Base-by-base conservation (phyloP, 208 protist species). In the Sergeia podlipaevii region DNA sequence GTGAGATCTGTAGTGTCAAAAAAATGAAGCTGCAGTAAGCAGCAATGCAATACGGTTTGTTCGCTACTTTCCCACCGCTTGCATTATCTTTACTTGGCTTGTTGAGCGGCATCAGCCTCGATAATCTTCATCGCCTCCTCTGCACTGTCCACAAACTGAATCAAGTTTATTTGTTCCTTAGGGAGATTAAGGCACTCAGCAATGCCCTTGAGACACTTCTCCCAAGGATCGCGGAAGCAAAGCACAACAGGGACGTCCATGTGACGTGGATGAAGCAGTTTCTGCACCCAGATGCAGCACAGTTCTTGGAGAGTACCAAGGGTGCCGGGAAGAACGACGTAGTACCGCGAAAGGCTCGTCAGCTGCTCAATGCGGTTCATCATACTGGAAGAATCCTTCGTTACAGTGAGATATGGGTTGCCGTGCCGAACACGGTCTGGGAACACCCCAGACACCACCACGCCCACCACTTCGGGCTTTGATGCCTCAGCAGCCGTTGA, bases 301-400 rank as follows among this genome's bases (percentile, higher is more conserved):
- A 91, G 30, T 68, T 91, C 79, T 60, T 87, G 74, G 55, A 88
- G 57, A 15, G 83, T 80, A 28, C 77, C 83, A 21, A 79, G 26
- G 34, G 73, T 84, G n/a, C 79, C 77, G 2, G 83, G 79, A 13
- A 91, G 52, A 30, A 74, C 55, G 29, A 91, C 62, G 52, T 70
- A 85, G 65, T 85, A 83, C 21, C 77, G 72, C 23, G 77, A 75
- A 28, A 66, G 49, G 8, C 58, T 75, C n/a, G 65, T 80, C 6
- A 91, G 69, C 51, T 81, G 56, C 41, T 85, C 74, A 21, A 91
- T 72, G 27, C 83, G 77, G 38, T 80, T 46, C 56, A 84, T 51
- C 60, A 91, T 70, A 41, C 57, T 73, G 7, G 44, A 49, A 4
- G 73, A 64, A 41, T 85, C 77, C 20, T 61, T 33, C 13, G 60